phyloP scores from a whole-genome alignment of 345 rosid species.

The Euclidium syriacum region DNA sequence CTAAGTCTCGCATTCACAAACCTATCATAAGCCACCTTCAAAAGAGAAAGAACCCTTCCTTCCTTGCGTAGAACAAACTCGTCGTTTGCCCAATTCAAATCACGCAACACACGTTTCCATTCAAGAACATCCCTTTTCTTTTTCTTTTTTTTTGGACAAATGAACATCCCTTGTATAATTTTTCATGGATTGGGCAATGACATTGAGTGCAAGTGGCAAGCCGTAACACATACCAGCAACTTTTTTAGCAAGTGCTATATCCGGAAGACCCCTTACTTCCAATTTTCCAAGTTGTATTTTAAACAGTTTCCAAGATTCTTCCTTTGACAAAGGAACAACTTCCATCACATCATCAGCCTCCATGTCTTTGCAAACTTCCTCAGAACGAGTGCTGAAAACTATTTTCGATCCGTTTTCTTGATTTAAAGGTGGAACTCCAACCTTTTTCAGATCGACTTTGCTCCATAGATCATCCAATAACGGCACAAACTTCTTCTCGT shows the following conservation, averaged over 20 bases:
- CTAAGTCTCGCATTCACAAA: neutral
- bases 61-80: neutral
- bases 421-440: conserved; percentile 4
- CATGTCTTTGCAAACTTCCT: conserved; percentile 9
- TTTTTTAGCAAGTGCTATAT: neutral
- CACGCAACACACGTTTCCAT: neutral
- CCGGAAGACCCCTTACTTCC: neutral
- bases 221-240: conserved; percentile 10
- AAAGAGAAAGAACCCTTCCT: neutral
- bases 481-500: neutral
- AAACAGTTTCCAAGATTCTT: neutral
- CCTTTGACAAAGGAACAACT: neutral
- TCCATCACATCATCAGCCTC: neutral
- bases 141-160: too few relatives aligned
- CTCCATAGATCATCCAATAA: conserved; percentile 17
- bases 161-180: too few relatives aligned
- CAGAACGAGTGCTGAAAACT: conserved; percentile 6
- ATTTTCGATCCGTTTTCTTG: neutral
- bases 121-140: neutral
- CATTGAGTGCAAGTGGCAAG: conserved; percentile 27
- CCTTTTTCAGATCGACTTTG: neutral
- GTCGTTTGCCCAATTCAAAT: neutral
- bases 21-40: conserved; percentile 11
- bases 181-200: conserved; percentile 1
- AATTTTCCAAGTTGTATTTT: neutral